Evolutionary conservation across 768 basidiomycete genomes (phyloP).

Genomic region (Tricholoma hemisulphureum): DNA sequence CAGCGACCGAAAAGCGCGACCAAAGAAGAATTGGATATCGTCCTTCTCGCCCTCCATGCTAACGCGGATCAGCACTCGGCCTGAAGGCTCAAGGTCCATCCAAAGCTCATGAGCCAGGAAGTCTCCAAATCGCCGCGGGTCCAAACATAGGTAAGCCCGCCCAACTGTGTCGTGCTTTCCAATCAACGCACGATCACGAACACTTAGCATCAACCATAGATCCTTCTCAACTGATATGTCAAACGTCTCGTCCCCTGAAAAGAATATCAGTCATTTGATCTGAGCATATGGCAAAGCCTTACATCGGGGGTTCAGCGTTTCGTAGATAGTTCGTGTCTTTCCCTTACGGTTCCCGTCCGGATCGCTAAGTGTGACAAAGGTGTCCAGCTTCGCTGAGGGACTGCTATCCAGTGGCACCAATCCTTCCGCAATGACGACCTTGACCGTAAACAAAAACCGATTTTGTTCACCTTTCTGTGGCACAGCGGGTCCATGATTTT

Average conservation of each 20-base stretch:
- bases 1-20: slow-evolving; percentile 88
- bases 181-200: slow-evolving; percentile 85
- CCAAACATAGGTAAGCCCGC: slow-evolving; percentile 87
- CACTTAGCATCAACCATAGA: slow-evolving; percentile 96
- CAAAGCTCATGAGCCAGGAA: slow-evolving; percentile 88
- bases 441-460: slow-evolving; percentile 88
- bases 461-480: slow-evolving; percentile 67
- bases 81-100: slow-evolving; percentile 85
- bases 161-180: slow-evolving; percentile 94
- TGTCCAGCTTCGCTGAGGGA: slow-evolving; percentile 80
- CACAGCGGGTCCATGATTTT: slow-evolving; percentile 59
- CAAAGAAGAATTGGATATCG: slow-evolving; percentile 97
- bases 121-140: slow-evolving; percentile 85
- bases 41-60: slow-evolving; percentile 99
- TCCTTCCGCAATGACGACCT: slow-evolving; percentile 88
- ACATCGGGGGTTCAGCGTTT: slow-evolving; percentile 89
- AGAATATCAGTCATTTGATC: slow-evolving; percentile 9
- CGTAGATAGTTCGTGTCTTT: slow-evolving; percentile 95
- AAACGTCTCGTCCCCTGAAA: slow-evolving; percentile 92
- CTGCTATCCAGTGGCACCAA: slow-evolving; percentile 75
- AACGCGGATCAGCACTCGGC: slow-evolving; percentile 81
- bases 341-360: slow-evolving; percentile 86
- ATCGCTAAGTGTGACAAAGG: slow-evolving; percentile 93
- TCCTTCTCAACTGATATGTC: slow-evolving; percentile 91
- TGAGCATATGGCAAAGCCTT: slow-evolving; percentile 28